Percentiles rank a stretch among this genome's conserved stretches.
Conservation (phyloP, 176 grass and related monocot genomes). For the Hordeum marinum region DNA sequence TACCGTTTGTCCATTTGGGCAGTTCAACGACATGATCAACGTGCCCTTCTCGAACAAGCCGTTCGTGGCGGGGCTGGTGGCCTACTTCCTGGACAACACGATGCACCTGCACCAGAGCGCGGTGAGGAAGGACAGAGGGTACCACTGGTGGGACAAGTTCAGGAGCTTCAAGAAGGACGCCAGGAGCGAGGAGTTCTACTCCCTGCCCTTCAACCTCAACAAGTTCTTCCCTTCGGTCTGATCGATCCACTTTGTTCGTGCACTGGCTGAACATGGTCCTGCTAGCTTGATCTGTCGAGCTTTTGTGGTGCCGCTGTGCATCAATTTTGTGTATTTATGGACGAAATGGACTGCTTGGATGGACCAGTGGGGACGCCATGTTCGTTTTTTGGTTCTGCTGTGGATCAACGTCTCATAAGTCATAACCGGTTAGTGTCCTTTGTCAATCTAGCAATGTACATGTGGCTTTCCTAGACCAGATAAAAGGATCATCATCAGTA, state of each 20-base stretch:
- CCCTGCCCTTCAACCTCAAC: constrained; percentile 74
- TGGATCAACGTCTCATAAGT: not conserved
- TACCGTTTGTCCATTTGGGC: not conserved
- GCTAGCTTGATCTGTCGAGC: constrained; percentile 12
- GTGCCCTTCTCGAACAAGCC: constrained; percentile 87
- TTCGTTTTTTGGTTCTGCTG: not conserved
- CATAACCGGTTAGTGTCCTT: not conserved
- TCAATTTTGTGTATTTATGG: constrained; percentile 38
- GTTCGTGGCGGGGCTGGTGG: constrained; percentile 68
- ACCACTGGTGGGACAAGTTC: constrained; percentile 85
- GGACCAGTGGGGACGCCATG: not conserved
- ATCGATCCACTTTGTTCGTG: constrained; percentile 12
- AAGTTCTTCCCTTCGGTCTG: constrained; percentile 75
- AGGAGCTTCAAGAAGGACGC: constrained; percentile 64
- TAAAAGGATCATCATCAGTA: not conserved
- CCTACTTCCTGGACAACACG: constrained; percentile 82
- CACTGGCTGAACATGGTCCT: not conserved
- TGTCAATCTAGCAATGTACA: constrained; percentile 5
- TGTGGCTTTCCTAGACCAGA: not conserved
- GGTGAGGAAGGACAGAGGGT: constrained; percentile 70
- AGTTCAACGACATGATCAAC: constrained; percentile 97
- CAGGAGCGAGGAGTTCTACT: constrained; percentile 85
- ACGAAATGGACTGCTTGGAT: constrained; percentile 6
- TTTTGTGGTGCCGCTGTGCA: not conserved
- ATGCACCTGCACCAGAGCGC: constrained; percentile 34